These are phyloP conservation scores for Acanthamoeba royreba DNA, from an alignment of 208 protist genomes.

Conservation along the genomic window DNA sequence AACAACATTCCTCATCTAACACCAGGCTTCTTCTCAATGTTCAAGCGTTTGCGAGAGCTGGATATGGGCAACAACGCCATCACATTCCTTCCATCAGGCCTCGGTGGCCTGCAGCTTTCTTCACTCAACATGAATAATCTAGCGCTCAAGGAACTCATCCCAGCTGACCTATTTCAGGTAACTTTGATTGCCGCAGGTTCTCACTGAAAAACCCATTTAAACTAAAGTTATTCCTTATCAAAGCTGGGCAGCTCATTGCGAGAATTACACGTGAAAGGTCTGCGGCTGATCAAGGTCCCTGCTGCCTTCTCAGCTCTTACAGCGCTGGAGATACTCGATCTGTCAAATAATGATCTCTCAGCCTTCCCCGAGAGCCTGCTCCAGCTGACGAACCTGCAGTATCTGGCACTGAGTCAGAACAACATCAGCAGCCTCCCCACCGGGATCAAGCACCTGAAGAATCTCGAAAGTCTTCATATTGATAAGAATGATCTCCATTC, in stretches of 20 bases:
- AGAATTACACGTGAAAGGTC: not conserved
- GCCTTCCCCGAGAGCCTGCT: not conserved
- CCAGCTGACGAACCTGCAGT: slow-evolving; percentile 9
- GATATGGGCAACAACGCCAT: slow-evolving; percentile 28
- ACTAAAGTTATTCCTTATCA: not conserved
- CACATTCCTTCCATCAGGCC: not conserved
- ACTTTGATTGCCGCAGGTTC: not conserved
- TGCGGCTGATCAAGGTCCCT: not conserved
- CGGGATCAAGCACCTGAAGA: not conserved
- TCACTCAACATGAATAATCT: not conserved
- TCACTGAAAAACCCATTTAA: not conserved
- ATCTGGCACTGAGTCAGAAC: not conserved
- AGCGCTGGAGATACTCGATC: not conserved
- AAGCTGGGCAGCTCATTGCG: not conserved
- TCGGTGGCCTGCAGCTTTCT: not conserved
- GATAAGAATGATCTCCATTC: not conserved
- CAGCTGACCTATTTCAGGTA: not conserved
- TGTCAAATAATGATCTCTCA: not conserved
- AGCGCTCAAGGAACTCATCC: not conserved
- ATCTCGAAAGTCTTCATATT: not conserved
- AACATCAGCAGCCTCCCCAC: not conserved
- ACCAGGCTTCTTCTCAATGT: not conserved
- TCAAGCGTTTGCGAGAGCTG: not conserved
- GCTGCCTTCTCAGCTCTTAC: not conserved
- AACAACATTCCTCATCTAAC: not conserved